Evolutionary conservation across 176 grass and related monocot species (phyloP), one percentile per base, ranked within the genome.

Genomic region (Calamus simplicifolius): DNA sequence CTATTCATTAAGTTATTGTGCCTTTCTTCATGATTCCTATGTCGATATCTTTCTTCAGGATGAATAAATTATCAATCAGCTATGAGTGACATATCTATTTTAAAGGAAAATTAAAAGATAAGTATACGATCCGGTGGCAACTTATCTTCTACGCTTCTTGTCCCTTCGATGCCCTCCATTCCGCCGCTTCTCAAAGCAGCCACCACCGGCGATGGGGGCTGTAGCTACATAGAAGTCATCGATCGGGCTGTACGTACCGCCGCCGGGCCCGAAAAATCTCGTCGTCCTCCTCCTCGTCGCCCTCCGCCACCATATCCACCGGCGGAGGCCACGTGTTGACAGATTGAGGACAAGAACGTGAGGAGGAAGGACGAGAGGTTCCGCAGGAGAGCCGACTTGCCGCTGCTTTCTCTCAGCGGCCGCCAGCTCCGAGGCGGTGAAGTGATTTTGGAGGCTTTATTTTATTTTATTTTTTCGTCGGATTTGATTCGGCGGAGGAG

Each of bases 211-310:
- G 12, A 85, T 81, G 57, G 52, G 43, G 10, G 7, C 51, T 5
- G 75, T 85, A 8, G 59, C 59, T 0, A 15, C 57, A 61, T 88
- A 96, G 69, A 96, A 56, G 64, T 85, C 77, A 1, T 54, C 28
- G 69, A 85, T 74, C 77, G 56, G 30, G 26, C 83, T 74, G 50
- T 66, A 80, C 69, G 50, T 66, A 80, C 69, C 75, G 67, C 70
- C 50, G 77, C 63, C 21, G 21, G 21, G 21, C 21, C 21, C 21
- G 21, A 23, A 23, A 23, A 23, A 23, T 23, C 21, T 23, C 21
- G 28, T 81, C 79, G 18, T 61, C 70, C n/a, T 43, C 57, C 19
- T 56, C 70, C 6, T 53, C 71, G 0, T 4, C 21, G 4, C 6
- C 49, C 63, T 5, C 15, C 0, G 27, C 19, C 26, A 61, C 29